Evolutionary conservation across 1,139 yeast species (phyloP).

Genomic region (Lodderomyces theae): DNA sequence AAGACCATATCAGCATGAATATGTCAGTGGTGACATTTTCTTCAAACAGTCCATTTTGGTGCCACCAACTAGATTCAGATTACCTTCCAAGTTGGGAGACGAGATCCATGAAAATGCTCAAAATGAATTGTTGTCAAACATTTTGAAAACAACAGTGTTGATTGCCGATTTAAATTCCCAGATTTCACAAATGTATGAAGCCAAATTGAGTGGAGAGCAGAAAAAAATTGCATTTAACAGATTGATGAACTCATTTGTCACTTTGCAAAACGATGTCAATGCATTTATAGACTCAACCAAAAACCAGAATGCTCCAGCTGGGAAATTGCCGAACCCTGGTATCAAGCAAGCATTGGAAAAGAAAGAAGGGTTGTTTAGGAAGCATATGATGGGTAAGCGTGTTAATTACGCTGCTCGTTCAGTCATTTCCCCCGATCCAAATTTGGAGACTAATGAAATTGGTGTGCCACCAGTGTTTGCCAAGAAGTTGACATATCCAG

Average conservation of each 20-base stretch:
- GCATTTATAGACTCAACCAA: constrained; percentile 91
- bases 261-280: constrained; percentile 92
- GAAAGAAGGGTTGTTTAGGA: constrained; percentile 97
- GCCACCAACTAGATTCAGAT: constrained; percentile 94
- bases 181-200: constrained; percentile 59
- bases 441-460: constrained; percentile 93
- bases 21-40: constrained; percentile 79
- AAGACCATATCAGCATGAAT: constrained; percentile 56
- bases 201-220: constrained; percentile 56
- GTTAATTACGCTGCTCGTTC: constrained; percentile 99
- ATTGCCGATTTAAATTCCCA: constrained; percentile 89
- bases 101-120: constrained; percentile 94
- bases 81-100: constrained; percentile 96
- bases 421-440: constrained; percentile 98
- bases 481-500: constrained; percentile 91
- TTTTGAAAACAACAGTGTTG: constrained; percentile 73
- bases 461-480: constrained; percentile 99
- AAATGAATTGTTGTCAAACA: constrained; percentile 79
- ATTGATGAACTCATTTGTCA: constrained; percentile 92
- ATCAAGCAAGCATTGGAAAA: constrained; percentile 96
- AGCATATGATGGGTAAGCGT: constrained; percentile 99
- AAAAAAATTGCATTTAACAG: constrained; percentile 79
- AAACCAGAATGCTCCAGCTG: constrained; percentile 68
- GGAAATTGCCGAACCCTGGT: constrained; percentile 85
- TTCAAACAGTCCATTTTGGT: constrained; percentile 85